Base-by-base conservation (phyloP, 352 stramenopile genomes). In the Pythium sukuiense region DNA sequence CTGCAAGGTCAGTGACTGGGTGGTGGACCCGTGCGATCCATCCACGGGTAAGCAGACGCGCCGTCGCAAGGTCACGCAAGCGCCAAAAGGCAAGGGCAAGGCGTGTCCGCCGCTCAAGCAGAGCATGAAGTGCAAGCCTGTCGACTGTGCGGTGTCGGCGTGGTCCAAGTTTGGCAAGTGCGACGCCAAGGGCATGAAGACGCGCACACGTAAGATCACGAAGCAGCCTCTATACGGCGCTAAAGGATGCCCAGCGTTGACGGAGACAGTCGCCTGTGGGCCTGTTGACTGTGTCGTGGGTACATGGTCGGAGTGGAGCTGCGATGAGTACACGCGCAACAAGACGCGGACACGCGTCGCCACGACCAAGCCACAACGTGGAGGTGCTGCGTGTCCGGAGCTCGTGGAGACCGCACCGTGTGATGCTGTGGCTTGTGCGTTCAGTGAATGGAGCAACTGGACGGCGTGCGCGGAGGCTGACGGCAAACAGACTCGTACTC, bases 391-490 rank as follows among this genome's bases (percentile, higher is more conserved):
- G 5, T 89, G 79, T 53, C 60, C 53, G 11, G 53, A 24, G 0
- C 45, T 86, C 27, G 59, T 41, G 7, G 71, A 87, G 32, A 54
- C 72, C 18, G 76, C 74, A 30, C 43, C 64, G 1, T 88, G 81
- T 54, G 70, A 80, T 5, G 70, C 81, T 0, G 71, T 87, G 1
- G 60, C 83, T 62, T 90, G 80, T 18, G 55, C 55, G 0, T 60
- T 88, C n/a, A 72, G 78, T 20, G 67, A 73, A 0, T 88, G 74
- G 77, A 52, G 61, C 0, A 26, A 61, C 0, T 88, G 81, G 81
- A 77, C 61, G 27, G 61, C 59, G 9, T 90, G 83, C 52, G 62
- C 85, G 32, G 20, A 71, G 4, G 33, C 55, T 26, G 77, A 77
- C 1, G 80, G 78, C 1, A 35, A 81, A 29, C 76, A 71, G 9